These are phyloP conservation scores for Hymenoscyphus fraxineus DNA, from an alignment of 2,329 filamentous ascomycete species.

Conservation along the genomic window DNA sequence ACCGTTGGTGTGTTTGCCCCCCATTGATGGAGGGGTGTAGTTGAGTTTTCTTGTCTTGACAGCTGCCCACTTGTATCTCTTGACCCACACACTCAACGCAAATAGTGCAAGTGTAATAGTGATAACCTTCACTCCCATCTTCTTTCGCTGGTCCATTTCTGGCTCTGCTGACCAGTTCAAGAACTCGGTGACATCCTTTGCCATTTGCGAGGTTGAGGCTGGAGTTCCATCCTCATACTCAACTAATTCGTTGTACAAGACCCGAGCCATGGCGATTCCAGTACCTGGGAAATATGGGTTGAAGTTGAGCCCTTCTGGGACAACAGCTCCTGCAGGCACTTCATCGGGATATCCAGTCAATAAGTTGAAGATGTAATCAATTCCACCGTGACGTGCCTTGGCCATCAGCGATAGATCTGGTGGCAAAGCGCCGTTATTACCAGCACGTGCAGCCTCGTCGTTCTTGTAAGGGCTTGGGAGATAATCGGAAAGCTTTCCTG, in stretches of 20 bases:
- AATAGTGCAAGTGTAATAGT: constrained; percentile 74
- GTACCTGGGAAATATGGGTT: constrained; percentile 99
- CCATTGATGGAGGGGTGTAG: constrained; percentile 68
- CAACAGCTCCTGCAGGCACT: constrained; percentile 79
- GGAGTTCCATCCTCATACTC: constrained; percentile 97
- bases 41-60: constrained; percentile 93
- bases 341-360: constrained; percentile 98
- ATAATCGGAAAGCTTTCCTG: constrained; percentile 98
- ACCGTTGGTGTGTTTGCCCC: constrained; percentile 16
- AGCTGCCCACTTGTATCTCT: constrained; percentile 98
- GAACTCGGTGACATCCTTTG: constrained; percentile 98
- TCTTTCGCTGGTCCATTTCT: constrained; percentile 99
- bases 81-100: constrained; percentile 91
- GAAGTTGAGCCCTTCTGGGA: constrained; percentile 94
- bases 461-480: constrained; percentile 95
- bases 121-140: constrained; percentile 97
- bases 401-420: constrained; percentile 96
- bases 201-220: constrained; percentile 96
- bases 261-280: constrained; percentile 97
- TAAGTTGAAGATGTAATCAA: constrained; percentile 97
- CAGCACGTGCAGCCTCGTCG: constrained; percentile 94
- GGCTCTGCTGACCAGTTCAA: constrained; percentile 99
- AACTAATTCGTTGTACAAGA: constrained; percentile 93
- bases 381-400: constrained; percentile 96
- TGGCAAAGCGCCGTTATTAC: constrained; percentile 96